phyloP scores from a whole-genome alignment of 148 eudicot genomes.

The Rhododendron williamsianum region DNA sequence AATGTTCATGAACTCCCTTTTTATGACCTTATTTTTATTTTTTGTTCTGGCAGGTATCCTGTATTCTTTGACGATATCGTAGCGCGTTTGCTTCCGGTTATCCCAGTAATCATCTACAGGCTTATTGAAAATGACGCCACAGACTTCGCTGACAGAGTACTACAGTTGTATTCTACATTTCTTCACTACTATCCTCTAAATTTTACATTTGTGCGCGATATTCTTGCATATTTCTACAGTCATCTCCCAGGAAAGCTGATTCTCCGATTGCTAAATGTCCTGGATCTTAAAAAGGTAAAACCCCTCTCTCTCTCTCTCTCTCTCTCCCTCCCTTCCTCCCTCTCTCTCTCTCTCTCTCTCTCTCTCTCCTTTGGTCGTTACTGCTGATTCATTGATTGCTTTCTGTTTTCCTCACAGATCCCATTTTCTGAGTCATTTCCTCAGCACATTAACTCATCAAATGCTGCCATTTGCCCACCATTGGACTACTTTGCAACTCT shows the following conservation, averaged over 20 bases:
- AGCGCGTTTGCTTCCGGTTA: constrained; percentile 86
- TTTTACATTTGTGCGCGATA: constrained; percentile 97
- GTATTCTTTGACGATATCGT: constrained; percentile 89
- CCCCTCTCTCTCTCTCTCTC: neutral
- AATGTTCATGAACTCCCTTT: neutral
- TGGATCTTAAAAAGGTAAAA: constrained; percentile 74
- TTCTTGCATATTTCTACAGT: constrained; percentile 91
- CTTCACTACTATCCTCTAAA: constrained; percentile 79
- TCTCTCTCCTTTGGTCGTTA: neutral
- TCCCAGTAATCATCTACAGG: constrained; percentile 82
- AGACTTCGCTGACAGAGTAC: constrained; percentile 86
- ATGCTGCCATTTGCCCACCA: constrained; percentile 72
- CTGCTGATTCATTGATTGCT: constrained; percentile 5
- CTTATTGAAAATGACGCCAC: constrained; percentile 88
- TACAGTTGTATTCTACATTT: constrained; percentile 56
- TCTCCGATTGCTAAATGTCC: constrained; percentile 70
- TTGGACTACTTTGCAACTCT: constrained; percentile 88
- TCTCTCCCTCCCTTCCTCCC: neutral
- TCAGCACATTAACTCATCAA: constrained; percentile 62
- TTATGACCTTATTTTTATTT: neutral
- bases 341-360: neutral
- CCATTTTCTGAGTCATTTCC: constrained; percentile 95
- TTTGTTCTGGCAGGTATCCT: constrained; percentile 56
- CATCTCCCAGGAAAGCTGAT: constrained; percentile 88
- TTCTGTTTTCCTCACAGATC: constrained; percentile 44